phyloP scores from a whole-genome alignment of 106 monocot species.

The Xerophyta viscosa region DNA sequence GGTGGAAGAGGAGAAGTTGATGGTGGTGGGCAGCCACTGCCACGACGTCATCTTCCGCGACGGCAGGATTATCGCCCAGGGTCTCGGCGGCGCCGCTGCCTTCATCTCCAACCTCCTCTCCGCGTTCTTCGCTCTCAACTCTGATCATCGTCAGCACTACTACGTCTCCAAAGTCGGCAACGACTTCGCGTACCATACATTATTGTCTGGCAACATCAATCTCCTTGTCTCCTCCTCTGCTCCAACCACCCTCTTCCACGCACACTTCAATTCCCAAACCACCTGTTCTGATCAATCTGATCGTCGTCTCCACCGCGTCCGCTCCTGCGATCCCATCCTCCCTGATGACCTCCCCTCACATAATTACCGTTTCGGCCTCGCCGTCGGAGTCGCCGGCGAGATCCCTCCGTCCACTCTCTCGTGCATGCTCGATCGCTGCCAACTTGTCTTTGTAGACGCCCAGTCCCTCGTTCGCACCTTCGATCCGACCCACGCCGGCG shows the following conservation, averaged over 20 bases:
- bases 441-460: constrained; percentile 63
- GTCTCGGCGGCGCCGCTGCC: constrained; percentile 78
- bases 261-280: constrained; percentile 32
- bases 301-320: constrained; percentile 57
- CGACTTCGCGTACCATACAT: constrained; percentile 44
- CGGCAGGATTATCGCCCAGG: constrained; percentile 30
- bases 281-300: constrained; percentile 17
- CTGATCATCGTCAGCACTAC: not conserved
- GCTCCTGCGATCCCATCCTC: constrained; percentile 66
- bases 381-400: constrained; percentile 87
- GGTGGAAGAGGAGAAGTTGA: constrained; percentile 5
- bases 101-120: constrained; percentile 82
- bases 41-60: constrained; percentile 82
- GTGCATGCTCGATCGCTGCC: constrained; percentile 55
- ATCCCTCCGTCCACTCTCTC: constrained; percentile 59
- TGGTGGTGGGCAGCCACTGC: constrained; percentile 87
- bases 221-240: constrained; percentile 29
- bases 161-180: constrained; percentile 66
- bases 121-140: not conserved
- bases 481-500: constrained; percentile 41
- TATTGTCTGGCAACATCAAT: constrained; percentile 19
- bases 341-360: constrained; percentile 46
- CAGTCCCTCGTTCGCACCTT: constrained; percentile 82
- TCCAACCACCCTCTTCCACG: constrained; percentile 79
- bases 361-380: constrained; percentile 61